phyloP scores from a whole-genome alignment of 768 basidiomycete species.

The Pleurotus tuoliensis region DNA sequence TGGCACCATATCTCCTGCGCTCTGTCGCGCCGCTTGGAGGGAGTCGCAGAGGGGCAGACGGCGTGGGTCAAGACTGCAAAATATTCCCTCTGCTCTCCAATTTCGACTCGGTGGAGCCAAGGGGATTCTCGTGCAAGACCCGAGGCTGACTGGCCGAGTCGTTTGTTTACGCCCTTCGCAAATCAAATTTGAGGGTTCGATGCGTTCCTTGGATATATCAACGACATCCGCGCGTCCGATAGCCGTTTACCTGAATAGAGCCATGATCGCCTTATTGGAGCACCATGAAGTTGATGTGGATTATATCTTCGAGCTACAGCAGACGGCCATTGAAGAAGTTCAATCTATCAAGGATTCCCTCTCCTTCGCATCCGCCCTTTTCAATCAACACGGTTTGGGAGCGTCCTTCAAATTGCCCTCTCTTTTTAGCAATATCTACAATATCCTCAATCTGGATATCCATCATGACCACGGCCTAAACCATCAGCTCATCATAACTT shows the following conservation, averaged over 20 bases:
- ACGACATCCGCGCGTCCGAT: constrained; percentile 40
- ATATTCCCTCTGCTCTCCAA: constrained; percentile 37
- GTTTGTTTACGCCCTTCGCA: constrained; percentile 41
- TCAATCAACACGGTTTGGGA: constrained; percentile 43
- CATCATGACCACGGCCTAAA: constrained; percentile 6
- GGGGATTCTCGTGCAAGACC: constrained; percentile 44
- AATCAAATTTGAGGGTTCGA: constrained; percentile 40
- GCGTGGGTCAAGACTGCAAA: constrained; percentile 10
- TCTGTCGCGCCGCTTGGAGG: constrained; percentile 32
- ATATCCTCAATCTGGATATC: constrained; percentile 27
- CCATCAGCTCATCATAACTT: constrained; percentile 32
- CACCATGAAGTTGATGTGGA: constrained; percentile 31
- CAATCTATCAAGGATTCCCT: constrained; percentile 29
- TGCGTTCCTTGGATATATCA: constrained; percentile 44
- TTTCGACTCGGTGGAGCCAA: constrained; percentile 44
- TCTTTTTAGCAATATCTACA: constrained; percentile 31
- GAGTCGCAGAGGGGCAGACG: constrained; percentile 26
- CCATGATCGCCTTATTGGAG: constrained; percentile 46
- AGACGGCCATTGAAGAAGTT: constrained; percentile 31
- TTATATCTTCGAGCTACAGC: constrained; percentile 34
- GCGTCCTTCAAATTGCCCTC: constrained; percentile 41
- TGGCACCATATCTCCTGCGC: constrained; percentile 37
- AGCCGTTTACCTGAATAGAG: constrained; percentile 40
- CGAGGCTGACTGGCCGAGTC: constrained; percentile 26
- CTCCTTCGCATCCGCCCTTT: constrained; percentile 29